These are phyloP conservation scores for Exobasidium rhododendri DNA, from an alignment of 1,284 basidiomycete genomes.

Conservation along the genomic window DNA sequence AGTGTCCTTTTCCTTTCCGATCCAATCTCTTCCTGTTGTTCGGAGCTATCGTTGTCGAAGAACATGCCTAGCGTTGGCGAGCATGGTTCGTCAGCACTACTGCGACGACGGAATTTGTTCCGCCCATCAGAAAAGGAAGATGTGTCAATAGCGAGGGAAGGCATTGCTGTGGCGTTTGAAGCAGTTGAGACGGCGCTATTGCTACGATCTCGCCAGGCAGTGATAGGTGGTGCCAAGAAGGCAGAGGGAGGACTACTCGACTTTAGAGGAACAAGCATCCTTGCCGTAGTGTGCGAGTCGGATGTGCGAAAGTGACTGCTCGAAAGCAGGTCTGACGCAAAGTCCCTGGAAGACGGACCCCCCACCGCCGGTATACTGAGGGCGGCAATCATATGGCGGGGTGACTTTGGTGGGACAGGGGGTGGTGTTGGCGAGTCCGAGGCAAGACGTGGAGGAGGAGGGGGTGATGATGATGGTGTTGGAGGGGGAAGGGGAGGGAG, in stretches of 20 bases:
- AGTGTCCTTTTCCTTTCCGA: neutral
- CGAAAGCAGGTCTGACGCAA: too few species aligned
- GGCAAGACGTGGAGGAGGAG: neutral
- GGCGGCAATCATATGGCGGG: conserved; percentile 4
- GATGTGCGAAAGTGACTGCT: neutral
- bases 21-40: neutral
- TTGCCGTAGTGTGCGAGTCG: neutral
- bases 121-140: too few species aligned
- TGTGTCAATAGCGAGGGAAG: too few species aligned
- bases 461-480: neutral
- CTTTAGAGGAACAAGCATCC: neutral
- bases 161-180: too few species aligned
- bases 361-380: too few species aligned
- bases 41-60: neutral
- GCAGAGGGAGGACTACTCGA: neutral
- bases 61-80: too few species aligned
- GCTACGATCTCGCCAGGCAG: too few species aligned
- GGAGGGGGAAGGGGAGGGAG: too few species aligned
- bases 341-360: too few species aligned
- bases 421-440: neutral
- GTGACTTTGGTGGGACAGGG: neutral
- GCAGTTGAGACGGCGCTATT: too few species aligned
- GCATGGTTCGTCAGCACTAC: neutral
- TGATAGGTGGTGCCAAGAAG: neutral
- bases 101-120: neutral